These are phyloP conservation scores for Hypoxylon sp. DNA, from an alignment of 2,329 filamentous ascomycete genomes.

Conservation along the genomic window DNA sequence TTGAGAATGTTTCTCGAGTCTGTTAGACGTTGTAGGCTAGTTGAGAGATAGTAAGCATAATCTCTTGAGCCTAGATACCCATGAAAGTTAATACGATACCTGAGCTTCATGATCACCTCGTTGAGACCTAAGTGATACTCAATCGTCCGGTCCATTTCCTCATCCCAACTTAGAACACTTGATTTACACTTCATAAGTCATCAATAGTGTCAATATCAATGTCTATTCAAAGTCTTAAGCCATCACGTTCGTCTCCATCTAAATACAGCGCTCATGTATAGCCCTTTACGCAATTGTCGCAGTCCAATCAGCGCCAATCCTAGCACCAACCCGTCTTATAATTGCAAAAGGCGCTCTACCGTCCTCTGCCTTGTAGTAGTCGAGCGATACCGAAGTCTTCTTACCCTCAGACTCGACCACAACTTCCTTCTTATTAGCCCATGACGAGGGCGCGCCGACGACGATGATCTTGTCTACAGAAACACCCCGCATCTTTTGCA, in stretches of 20 bases:
- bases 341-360: constrained; percentile 67
- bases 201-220: background rate
- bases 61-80: no score
- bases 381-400: constrained; percentile 70
- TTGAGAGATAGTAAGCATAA: no score
- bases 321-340: constrained; percentile 66
- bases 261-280: constrained; percentile 6
- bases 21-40: no score
- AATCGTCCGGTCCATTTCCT: no score
- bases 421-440: constrained; percentile 75
- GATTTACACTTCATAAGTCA: background rate
- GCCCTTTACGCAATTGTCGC: constrained; percentile 55
- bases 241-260: constrained; percentile 31
- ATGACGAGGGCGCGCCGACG: constrained; percentile 81
- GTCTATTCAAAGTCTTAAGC: background rate
- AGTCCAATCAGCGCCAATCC: constrained; percentile 69
- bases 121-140: no score
- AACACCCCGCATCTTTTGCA: constrained; percentile 84
- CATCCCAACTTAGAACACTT: no score
- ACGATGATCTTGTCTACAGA: constrained; percentile 87
- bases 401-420: constrained; percentile 68
- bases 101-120: no score
- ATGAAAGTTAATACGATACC: no score
- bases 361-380: constrained; percentile 67
- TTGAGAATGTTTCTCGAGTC: no score